Percentiles rank a stretch among this genome's conserved stretches.
These are phyloP conservation scores for Poronia punctata DNA, from an alignment of 495 filamentous ascomycete species.

Conservation along the genomic window DNA sequence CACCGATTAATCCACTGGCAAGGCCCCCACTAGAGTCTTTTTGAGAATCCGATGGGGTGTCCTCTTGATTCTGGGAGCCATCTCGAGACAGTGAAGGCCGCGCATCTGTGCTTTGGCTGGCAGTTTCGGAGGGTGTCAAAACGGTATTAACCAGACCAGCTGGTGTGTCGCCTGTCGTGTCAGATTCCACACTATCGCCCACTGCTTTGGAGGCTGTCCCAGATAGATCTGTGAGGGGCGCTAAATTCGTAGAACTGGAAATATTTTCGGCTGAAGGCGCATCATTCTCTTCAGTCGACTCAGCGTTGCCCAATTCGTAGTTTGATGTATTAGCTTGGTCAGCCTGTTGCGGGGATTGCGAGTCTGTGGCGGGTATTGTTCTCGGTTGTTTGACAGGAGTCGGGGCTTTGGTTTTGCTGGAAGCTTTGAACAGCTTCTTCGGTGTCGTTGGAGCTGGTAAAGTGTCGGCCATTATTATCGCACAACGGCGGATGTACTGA, in stretches of 20 bases:
- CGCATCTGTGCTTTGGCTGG: constrained; percentile 17
- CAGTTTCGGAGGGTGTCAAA: constrained; percentile 18
- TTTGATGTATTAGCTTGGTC: background rate
- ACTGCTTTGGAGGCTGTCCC: background rate
- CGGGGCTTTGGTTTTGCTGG: constrained; percentile 22
- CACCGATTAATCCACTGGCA: constrained; percentile 7
- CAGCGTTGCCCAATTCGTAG: background rate
- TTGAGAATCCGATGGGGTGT: background rate
- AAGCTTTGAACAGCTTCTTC: constrained; percentile 26
- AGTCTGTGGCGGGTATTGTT: constrained; percentile 10
- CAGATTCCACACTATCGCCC: background rate
- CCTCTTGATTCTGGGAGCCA: background rate
- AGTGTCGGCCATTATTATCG: constrained; percentile 16
- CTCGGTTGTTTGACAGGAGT: constrained; percentile 14
- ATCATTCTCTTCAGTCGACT: background rate
- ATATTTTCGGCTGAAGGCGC: background rate
- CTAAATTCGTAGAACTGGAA: constrained; percentile 3
- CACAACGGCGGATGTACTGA: constrained; percentile 12
- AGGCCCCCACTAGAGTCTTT: background rate
- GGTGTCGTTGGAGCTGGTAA: constrained; percentile 19
- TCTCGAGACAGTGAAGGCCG: constrained; percentile 3
- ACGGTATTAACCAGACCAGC: constrained; percentile 5
- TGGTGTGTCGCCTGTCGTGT: constrained; percentile 2
- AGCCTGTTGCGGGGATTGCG: constrained; percentile 2
- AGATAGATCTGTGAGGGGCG: background rate